Base-by-base conservation (phyloP, 2,329 filamentous ascomycete species). In the Mycosphaerelloides madeirae region DNA sequence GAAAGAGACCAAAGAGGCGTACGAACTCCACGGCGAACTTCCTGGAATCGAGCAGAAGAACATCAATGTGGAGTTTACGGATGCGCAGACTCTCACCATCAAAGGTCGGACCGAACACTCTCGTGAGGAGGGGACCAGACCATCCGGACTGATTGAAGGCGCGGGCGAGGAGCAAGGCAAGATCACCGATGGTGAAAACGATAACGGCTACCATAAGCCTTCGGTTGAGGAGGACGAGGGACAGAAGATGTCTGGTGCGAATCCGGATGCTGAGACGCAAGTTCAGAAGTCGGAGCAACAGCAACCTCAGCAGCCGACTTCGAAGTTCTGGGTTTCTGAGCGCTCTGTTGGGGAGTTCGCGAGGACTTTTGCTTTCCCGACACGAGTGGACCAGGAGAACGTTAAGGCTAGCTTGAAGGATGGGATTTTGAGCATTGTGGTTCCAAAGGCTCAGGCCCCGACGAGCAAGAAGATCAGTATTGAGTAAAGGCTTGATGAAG, bases 11-110 rank as follows among this genome's bases (percentile, higher is more conserved):
- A 76, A 77, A 49, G 68, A 79, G 5, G 65, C 72, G 52, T 91
- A 88, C 62, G 83, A 91, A 67, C 81, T 91, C 15, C 80, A 90
- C 58, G 87, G 86, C 58, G 86, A 91, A 67, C 79, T 91, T 5
- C 83, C 86, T 0, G 87, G 87, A 43, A 73, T 90, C 56, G 77
- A 78, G 51, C 85, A 87, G 69, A 80, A 86, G 57, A 74, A 89
- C 59, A 72, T 93, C 60, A 72, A 77, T 62, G 85, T 91, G 62
- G 85, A 91, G 62, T 91, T 90, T 74, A 82, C 80, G 46, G 85
- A 91, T 62, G 73, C 77, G 32, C 82, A 86, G 69, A 89, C 84
- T 13, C 70, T 91, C 33, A 75, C 80, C 52, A 74, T 93, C 63
- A 79, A 78, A 46, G 87, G 87, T 60, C 79, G 75, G 52, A 76